These are phyloP conservation scores for Leonotis leonurus DNA, from an alignment of 257 asterid species.

Conservation along the genomic window DNA sequence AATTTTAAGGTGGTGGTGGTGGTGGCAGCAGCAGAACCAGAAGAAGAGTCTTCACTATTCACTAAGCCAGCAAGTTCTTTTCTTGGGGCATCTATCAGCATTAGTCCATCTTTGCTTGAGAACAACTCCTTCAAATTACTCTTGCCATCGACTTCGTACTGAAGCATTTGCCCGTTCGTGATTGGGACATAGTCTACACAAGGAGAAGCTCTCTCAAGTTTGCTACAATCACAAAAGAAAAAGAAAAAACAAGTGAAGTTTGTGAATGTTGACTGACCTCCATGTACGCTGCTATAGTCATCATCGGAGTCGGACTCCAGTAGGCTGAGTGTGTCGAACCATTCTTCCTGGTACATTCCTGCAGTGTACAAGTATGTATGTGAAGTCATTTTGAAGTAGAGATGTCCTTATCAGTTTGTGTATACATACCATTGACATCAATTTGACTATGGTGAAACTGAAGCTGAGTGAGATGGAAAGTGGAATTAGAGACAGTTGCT, in stretches of 20 bases:
- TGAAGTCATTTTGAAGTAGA: no score
- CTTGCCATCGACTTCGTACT: constrained; percentile 62
- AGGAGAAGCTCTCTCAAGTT: neutral
- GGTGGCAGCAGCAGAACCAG: no score
- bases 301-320: constrained; percentile 82
- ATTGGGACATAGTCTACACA: constrained; percentile 47
- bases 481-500: constrained; percentile 49
- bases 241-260: no score
- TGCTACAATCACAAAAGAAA: neutral
- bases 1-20: constrained; percentile 32
- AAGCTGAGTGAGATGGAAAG: constrained; percentile 70
- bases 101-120: constrained; percentile 33
- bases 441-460: constrained; percentile 77
- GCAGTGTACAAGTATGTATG: no score
- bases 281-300: constrained; percentile 68
- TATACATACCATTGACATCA: constrained; percentile 50
- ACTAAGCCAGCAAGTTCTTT: constrained; percentile 31
- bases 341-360: constrained; percentile 71
- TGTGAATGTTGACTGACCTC: constrained; percentile 28
- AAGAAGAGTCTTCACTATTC: constrained; percentile 33
- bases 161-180: constrained; percentile 77
- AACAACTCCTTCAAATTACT: constrained; percentile 39
- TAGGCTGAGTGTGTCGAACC: constrained; percentile 75
- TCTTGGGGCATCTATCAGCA: constrained; percentile 35
- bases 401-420: no score